Conservation (phyloP, 192 early-diverging fungal species). For the Dissophora globulifera region DNA sequence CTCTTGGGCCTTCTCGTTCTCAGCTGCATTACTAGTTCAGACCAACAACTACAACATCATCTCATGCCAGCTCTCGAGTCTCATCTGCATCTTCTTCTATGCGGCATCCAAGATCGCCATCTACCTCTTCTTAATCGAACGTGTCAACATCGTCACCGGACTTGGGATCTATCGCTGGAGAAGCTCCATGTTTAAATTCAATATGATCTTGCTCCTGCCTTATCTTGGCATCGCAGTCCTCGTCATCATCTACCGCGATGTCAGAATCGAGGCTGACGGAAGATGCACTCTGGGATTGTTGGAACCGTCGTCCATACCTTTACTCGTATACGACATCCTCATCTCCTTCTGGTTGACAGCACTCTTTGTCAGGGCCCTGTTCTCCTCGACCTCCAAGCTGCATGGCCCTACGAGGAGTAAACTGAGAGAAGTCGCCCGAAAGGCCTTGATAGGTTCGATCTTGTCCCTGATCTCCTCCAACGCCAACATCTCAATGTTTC, state of each 20-base stretch:
- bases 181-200: slow-evolving; percentile 51
- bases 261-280: slow-evolving; percentile 13
- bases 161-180: slow-evolving; percentile 41
- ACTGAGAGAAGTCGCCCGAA: slow-evolving; percentile 45
- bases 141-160: slow-evolving; percentile 31
- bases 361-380: slow-evolving; percentile 23
- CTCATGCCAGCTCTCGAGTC: slow-evolving; percentile 50
- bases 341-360: slow-evolving; percentile 30
- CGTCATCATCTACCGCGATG: slow-evolving; percentile 37
- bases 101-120: slow-evolving; percentile 52
- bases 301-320: not conserved
- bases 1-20: slow-evolving; percentile 58
- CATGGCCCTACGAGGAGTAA: slow-evolving; percentile 38
- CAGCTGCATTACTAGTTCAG: slow-evolving; percentile 53
- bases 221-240: slow-evolving; percentile 41
- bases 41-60: slow-evolving; percentile 57
- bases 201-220: slow-evolving; percentile 50
- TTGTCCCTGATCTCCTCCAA: slow-evolving; percentile 50
- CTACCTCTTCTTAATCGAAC: slow-evolving; percentile 61
- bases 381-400: slow-evolving; percentile 39
- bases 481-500: slow-evolving; percentile 52
- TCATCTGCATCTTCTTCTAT: slow-evolving; percentile 55
- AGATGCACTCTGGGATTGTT: slow-evolving; percentile 27
- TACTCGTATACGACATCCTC: slow-evolving; percentile 34
- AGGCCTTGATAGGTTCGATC: slow-evolving; percentile 49